Evolutionary conservation across 2,329 filamentous ascomycete species (phyloP).

Genomic region (Sporothrix brasiliensis): DNA sequence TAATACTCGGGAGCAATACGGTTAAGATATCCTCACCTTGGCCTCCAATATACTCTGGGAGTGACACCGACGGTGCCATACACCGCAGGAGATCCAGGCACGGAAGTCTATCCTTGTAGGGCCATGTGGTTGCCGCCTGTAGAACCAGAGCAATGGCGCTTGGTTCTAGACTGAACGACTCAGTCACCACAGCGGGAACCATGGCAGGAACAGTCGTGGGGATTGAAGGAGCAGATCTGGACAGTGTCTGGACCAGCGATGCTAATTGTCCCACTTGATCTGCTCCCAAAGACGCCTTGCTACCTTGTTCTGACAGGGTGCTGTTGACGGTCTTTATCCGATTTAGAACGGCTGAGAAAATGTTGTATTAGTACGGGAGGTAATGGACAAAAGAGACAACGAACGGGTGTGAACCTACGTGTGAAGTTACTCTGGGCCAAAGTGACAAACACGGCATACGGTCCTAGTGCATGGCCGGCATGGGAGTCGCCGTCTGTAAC

Average conservation of each 20-base stretch:
- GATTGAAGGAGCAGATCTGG: slow-evolving; percentile 41
- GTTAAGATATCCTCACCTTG: slow-evolving; percentile 63
- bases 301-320: slow-evolving; percentile 45
- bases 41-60: slow-evolving; percentile 62
- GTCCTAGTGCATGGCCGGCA: slow-evolving; percentile 72
- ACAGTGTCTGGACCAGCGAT: slow-evolving; percentile 64
- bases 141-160: slow-evolving; percentile 64
- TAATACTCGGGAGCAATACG: slow-evolving; percentile 45
- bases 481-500: slow-evolving; percentile 90
- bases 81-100: slow-evolving; percentile 87
- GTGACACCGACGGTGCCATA: slow-evolving; percentile 67
- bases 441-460: slow-evolving; percentile 36
- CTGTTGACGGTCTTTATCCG: slow-evolving; percentile 34
- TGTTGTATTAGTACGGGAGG: slow-evolving; percentile 16
- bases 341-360: slow-evolving; percentile 30
- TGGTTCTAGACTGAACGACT: slow-evolving; percentile 42
- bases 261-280: slow-evolving; percentile 64
- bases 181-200: slow-evolving; percentile 43
- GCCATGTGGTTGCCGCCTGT: slow-evolving; percentile 77
- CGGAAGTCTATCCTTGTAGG: slow-evolving; percentile 76
- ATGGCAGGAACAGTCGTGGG: slow-evolving; percentile 41
- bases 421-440: slow-evolving; percentile 34
- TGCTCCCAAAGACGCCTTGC: slow-evolving; percentile 64
- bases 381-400: not conserved
- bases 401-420: slow-evolving; percentile 31